A percentile compares a stretch with the other conserved stretches of the same genome.
Evolutionary conservation across 2,329 filamentous ascomycete species (phyloP).

Genomic region (Blastomyces parvus): DNA sequence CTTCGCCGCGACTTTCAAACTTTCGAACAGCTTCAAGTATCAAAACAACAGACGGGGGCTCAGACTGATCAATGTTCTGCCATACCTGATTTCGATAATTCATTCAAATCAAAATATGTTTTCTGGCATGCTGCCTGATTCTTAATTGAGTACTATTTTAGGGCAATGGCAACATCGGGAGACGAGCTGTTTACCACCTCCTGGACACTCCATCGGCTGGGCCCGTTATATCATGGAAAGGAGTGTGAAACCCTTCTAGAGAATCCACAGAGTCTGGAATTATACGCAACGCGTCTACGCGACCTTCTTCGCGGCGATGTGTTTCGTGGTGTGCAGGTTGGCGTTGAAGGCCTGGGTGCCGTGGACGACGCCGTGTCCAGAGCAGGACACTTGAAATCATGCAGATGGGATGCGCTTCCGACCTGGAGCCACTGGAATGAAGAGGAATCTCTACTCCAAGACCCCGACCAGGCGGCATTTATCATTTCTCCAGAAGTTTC

Average conservation of each 20-base stretch:
- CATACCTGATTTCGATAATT: neutral
- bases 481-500: constrained; percentile 21
- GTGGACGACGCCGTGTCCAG: constrained; percentile 34
- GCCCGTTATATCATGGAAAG: constrained; percentile 43
- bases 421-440: constrained; percentile 26
- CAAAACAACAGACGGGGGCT: neutral
- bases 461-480: constrained; percentile 20
- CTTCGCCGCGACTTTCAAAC: no score
- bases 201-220: constrained; percentile 46
- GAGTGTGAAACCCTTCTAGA: constrained; percentile 28
- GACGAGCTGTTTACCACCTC: constrained; percentile 41
- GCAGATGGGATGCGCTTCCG: constrained; percentile 36
- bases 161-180: constrained; percentile 13
- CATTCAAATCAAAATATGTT: neutral
- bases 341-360: constrained; percentile 23
- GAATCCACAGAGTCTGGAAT: constrained; percentile 30
- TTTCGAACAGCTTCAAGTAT: neutral
- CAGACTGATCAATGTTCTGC: neutral
- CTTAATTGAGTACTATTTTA: neutral
- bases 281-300: constrained; percentile 41
- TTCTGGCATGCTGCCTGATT: neutral
- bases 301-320: constrained; percentile 43
- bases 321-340: constrained; percentile 38
- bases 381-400: constrained; percentile 40
- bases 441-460: constrained; percentile 16